phyloP scores from a whole-genome alignment of 495 filamentous ascomycete genomes.

The Penicillium atrosanguineum region DNA sequence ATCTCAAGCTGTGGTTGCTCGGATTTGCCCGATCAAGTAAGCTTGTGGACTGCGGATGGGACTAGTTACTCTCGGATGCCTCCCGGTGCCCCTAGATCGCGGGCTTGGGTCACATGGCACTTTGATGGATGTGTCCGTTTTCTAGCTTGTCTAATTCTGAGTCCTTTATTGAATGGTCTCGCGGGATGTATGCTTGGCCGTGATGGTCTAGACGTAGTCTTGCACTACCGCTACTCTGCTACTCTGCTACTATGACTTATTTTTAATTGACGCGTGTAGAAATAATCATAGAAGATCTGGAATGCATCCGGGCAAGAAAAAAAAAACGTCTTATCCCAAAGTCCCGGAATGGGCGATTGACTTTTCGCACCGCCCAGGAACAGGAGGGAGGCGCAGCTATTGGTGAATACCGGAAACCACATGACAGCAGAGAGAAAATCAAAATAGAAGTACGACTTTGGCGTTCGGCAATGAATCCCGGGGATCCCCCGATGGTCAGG shows the following conservation, averaged over 20 bases:
- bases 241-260: background rate
- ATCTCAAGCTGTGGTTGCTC: constrained; percentile 8
- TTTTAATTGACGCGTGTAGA: background rate
- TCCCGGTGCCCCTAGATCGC: background rate
- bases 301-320: background rate
- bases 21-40: constrained; percentile 24
- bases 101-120: constrained; percentile 10
- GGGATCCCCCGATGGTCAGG: constrained; percentile 5
- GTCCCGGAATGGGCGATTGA: background rate
- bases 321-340: background rate
- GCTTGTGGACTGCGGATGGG: constrained; percentile 1
- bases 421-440: constrained; percentile 1
- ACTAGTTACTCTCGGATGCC: background rate
- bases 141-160: background rate
- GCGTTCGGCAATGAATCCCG: background rate
- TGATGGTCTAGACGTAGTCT: background rate
- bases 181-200: background rate
- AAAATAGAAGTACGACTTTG: background rate
- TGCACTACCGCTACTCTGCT: background rate
- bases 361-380: background rate
- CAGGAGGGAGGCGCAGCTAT: background rate
- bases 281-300: background rate
- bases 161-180: background rate
- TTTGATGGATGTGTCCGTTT: background rate
- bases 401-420: background rate